phyloP scores from a whole-genome alignment of 805 yeast genomes.

The Kodamaea sagamina region DNA sequence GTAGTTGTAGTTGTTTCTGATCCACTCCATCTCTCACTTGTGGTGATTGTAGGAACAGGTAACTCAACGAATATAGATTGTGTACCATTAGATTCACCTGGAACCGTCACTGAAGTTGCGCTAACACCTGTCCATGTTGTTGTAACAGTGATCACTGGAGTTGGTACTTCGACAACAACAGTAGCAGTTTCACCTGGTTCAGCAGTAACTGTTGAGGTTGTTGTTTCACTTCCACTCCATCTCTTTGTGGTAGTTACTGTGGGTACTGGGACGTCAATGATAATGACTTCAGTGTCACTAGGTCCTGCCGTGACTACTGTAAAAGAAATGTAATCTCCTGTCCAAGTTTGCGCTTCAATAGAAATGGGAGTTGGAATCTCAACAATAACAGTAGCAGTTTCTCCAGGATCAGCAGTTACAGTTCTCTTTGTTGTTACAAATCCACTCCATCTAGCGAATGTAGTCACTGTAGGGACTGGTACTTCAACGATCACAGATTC shows the following conservation, averaged over 20 bases:
- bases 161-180: constrained; percentile 17
- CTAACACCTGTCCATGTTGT: constrained; percentile 2
- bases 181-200: constrained; percentile 15
- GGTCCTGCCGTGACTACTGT: constrained; percentile 10
- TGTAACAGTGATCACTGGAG: constrained; percentile 7
- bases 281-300: constrained; percentile 13
- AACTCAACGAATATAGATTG: constrained; percentile 15
- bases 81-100: constrained; percentile 9
- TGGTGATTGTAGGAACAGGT: constrained; percentile 15
- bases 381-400: constrained; percentile 13
- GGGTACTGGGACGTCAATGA: constrained; percentile 16
- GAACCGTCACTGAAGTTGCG: constrained; percentile 1
- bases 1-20: not conserved
- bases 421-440: constrained; percentile 13
- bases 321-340: constrained; percentile 2
- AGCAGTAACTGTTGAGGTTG: constrained; percentile 8
- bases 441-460: constrained; percentile 20
- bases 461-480: constrained; percentile 19
- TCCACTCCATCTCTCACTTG: constrained; percentile 3
- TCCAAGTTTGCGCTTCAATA: constrained; percentile 10
- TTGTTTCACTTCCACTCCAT: constrained; percentile 9
- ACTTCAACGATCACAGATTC: constrained; percentile 17
- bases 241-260: constrained; percentile 1
- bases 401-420: constrained; percentile 12
- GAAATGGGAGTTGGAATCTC: constrained; percentile 21